Conservation (phyloP, 352 stramenopile species). For the Pythium myriotylum region DNA sequence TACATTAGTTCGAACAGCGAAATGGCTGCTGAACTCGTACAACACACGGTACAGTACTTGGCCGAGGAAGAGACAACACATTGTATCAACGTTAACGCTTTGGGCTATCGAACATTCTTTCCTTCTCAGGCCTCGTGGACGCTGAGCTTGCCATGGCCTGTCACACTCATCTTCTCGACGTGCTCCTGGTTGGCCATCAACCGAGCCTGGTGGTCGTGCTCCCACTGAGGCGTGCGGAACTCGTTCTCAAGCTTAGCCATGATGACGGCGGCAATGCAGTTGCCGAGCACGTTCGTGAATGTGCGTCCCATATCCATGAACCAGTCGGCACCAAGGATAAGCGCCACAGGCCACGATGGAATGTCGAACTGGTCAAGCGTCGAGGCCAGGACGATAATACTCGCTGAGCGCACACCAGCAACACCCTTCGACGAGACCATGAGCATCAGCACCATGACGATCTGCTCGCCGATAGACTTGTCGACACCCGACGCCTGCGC, state of each 20-base stretch:
- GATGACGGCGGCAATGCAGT: conserved; percentile 54
- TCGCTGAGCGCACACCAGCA: conserved; percentile 10
- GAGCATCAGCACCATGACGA: conserved; percentile 47
- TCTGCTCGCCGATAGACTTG: conserved; percentile 58
- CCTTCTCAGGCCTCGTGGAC: conserved; percentile 11
- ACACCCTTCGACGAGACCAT: conserved; percentile 20
- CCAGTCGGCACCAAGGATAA: conserved; percentile 61
- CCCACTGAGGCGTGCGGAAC: conserved; percentile 56
- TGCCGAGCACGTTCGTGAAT: conserved; percentile 58
- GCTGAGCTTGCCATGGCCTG: conserved; percentile 11
- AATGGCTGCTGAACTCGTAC: too few species aligned
- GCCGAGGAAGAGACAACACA: too few species aligned
- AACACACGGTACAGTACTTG: too few species aligned
- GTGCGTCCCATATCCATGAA: conserved; percentile 64
- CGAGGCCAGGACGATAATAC: conserved; percentile 11
- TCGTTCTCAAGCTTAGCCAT: conserved; percentile 70
- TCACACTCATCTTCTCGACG: conserved; percentile 8
- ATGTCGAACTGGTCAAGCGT: conserved; percentile 42
- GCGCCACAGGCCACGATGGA: conserved; percentile 55
- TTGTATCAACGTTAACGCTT: too few species aligned
- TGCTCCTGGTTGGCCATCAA: conserved; percentile 11
- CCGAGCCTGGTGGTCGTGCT: conserved; percentile 24
- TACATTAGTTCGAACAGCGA: too few species aligned
- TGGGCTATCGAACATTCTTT: too few species aligned
- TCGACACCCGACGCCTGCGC: conserved; percentile 47